Evolutionary conservation across 768 basidiomycete species (phyloP), one percentile per base, ranked within the genome.

Genomic region (Boletus rubropictus): DNA sequence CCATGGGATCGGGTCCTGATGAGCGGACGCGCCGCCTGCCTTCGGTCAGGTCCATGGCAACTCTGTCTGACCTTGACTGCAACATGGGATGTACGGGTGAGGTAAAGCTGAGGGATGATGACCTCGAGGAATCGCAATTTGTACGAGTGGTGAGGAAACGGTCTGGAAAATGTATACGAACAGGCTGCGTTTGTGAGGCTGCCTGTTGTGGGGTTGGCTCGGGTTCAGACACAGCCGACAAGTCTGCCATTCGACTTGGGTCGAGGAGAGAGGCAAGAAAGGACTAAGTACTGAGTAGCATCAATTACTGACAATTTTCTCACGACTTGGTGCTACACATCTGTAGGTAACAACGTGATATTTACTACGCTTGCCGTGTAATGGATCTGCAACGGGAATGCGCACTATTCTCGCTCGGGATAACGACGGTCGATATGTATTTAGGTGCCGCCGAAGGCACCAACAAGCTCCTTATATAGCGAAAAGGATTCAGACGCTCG

Each of bases 111-210:
- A 58, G 28, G 8, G 63, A 65, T 24, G 66, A 68, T 28, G 64
- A 68, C 60, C 55, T 57, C 37, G 65, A 66, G 24, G 66, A 66
- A 44, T 52, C 50, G 14, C 55, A 62, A 48, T 52, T 54, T 48
- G 48, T 46, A n/a, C 48, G 54, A n/a, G 57, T 18, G 15, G 55
- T 37, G 41, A 64, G 58, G 42, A 66, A 66, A 18, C 54, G 58
- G 54, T 62, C 55, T 1, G 70, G 65, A 38, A 75, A 66, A 12
- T 55, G 69, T 44, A 70, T 65, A 39, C 60, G 71, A 44, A 64
- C 52, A 32, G 51, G 27, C 8, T 46, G 46, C 10, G 54, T 21
- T 44, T 50, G 53, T 31, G 56, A 32, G 39, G 56, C 31, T 17
- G 33, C 42, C 37, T 55, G 42, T 28, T 29, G 49, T 22, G 59